Percentiles rank a stretch among this genome's conserved stretches.
phyloP scores from a whole-genome alignment of 768 basidiomycete genomes.

The Lepiota brunneoincarnata region DNA sequence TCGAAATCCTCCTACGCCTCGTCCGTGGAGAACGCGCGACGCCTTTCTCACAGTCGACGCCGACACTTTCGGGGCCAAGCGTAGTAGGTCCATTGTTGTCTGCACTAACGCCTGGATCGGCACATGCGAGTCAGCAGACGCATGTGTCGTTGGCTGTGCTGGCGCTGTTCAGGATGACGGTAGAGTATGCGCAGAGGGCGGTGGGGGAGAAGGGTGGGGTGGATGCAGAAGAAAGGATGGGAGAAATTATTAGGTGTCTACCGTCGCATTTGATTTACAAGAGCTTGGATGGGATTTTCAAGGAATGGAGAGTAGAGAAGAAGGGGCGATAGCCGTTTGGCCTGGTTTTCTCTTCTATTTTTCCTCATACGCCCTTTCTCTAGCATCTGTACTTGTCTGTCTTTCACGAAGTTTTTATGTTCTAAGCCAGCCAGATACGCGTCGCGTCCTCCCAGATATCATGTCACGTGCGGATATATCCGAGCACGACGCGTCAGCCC shows the following conservation, averaged over 20 bases:
- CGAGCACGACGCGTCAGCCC: too few species aligned
- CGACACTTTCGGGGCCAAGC: constrained; percentile 57
- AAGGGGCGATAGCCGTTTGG: constrained; percentile 51
- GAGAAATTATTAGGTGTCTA: constrained; percentile 87
- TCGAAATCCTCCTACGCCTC: constrained; percentile 90
- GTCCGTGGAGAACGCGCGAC: constrained; percentile 86
- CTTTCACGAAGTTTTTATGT: too few species aligned
- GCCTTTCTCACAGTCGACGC: constrained; percentile 61
- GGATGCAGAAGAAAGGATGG: constrained; percentile 74
- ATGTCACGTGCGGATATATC: background rate
- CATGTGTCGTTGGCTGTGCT: constrained; percentile 92
- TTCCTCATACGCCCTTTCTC: background rate
- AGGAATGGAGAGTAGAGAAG: constrained; percentile 86
- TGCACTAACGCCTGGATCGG: constrained; percentile 70
- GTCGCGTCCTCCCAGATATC: background rate
- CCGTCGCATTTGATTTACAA: constrained; percentile 88
- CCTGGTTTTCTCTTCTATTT: background rate
- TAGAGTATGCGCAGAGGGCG: constrained; percentile 79
- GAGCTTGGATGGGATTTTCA: constrained; percentile 92
- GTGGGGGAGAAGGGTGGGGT: constrained; percentile 55
- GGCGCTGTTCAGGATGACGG: constrained; percentile 82
- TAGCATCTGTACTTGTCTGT: background rate
- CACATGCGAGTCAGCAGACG: constrained; percentile 87
- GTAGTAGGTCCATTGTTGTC: constrained; percentile 69
- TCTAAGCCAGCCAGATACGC: background rate